These are phyloP conservation scores for Myrmaecium sp. DNA, from an alignment of 2,329 filamentous ascomycete genomes.

Conservation along the genomic window DNA sequence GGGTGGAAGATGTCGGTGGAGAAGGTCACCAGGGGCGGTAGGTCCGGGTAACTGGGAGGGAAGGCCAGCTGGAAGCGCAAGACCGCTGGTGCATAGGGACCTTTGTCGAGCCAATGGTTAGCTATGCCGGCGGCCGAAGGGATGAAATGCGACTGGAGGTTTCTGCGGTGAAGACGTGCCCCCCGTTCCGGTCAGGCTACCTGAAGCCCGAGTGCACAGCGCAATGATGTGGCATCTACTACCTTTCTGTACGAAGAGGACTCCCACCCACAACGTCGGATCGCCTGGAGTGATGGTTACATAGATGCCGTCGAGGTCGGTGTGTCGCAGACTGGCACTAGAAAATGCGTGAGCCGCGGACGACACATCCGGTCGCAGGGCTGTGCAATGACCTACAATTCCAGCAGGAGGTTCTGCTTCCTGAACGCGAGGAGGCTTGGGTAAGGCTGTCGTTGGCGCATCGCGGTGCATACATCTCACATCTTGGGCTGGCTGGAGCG, in stretches of 20 bases:
- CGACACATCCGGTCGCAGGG: constrained; percentile 3
- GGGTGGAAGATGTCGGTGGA: constrained; percentile 90
- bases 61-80: constrained; percentile 85
- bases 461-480: too few species aligned
- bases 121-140: constrained; percentile 2
- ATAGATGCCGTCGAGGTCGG: constrained; percentile 74
- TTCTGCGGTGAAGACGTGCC: not conserved
- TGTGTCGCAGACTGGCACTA: constrained; percentile 65
- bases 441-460: not conserved
- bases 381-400: constrained; percentile 46
- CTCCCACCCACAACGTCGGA: constrained; percentile 71
- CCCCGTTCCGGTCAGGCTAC: too few species aligned
- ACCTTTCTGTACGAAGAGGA: constrained; percentile 84
- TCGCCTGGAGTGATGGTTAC: constrained; percentile 70
- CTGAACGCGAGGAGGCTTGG: constrained; percentile 34
- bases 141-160: not conserved
- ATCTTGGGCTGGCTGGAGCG: too few species aligned
- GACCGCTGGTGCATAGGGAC: constrained; percentile 74
- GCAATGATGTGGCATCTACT: constrained; percentile 10
- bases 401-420: constrained; percentile 60
- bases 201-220: too few species aligned
- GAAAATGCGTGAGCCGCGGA: constrained; percentile 3
- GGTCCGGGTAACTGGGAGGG: constrained; percentile 57
- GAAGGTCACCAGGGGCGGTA: constrained; percentile 76
- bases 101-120: constrained; percentile 27